phyloP scores from a whole-genome alignment of 2,329 filamentous ascomycete genomes.

The Pseudogymnoascus sp. region DNA sequence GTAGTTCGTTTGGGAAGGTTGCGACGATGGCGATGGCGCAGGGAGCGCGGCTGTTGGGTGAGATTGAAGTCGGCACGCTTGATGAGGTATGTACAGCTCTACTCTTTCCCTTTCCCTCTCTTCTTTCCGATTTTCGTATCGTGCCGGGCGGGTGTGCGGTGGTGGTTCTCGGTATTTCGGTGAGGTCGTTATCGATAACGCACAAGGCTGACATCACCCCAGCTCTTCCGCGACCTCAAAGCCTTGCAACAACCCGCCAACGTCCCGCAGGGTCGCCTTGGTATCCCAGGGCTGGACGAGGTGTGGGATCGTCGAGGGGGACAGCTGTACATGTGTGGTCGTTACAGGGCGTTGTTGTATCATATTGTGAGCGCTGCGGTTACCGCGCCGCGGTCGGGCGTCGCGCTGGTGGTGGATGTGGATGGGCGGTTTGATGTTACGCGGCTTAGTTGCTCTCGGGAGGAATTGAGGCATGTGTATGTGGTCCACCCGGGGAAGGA shows the following conservation, averaged over 20 bases:
- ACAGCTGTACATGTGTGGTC: slow-evolving; percentile 44
- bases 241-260: not conserved
- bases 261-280: not conserved
- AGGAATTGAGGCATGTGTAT: slow-evolving; percentile 22
- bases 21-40: slow-evolving; percentile 15
- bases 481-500: slow-evolving; percentile 17
- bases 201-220: not conserved
- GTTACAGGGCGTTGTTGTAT: slow-evolving; percentile 48
- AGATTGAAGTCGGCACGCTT: slow-evolving; percentile 49
- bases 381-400: slow-evolving; percentile 33
- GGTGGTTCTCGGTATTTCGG: not conserved
- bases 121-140: not conserved
- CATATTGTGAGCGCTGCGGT: slow-evolving; percentile 45
- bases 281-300: slow-evolving; percentile 38
- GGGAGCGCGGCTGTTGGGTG: slow-evolving; percentile 43
- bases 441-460: slow-evolving; percentile 18
- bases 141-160: not conserved
- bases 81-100: slow-evolving; percentile 43
- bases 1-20: not conserved
- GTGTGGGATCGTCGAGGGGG: slow-evolving; percentile 39
- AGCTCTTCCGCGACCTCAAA: slow-evolving; percentile 17
- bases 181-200: slow-evolving; percentile 5
- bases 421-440: slow-evolving; percentile 47
- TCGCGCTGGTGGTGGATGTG: slow-evolving; percentile 46
- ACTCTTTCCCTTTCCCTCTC: not conserved